Percentiles rank a stretch among this genome's conserved stretches.
Evolutionary conservation across 805 yeast species (phyloP).

Genomic region (Middelhovenomyces tepae): DNA sequence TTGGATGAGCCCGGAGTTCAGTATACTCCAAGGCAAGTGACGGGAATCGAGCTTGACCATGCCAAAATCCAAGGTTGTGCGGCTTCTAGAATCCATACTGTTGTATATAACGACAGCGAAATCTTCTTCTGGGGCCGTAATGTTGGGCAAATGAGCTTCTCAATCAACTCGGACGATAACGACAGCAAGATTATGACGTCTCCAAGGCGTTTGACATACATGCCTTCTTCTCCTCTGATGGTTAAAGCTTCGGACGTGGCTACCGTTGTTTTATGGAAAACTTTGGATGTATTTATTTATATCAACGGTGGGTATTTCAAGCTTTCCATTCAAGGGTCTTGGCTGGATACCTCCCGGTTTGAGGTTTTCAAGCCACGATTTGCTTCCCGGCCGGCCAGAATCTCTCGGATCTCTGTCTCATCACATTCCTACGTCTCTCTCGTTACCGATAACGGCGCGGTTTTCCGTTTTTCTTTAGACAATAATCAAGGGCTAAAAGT

Average conservation of each 20-base stretch:
- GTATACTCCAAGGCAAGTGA: slow-evolving; percentile 33
- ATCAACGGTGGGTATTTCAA: slow-evolving; percentile 49
- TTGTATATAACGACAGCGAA: slow-evolving; percentile 43
- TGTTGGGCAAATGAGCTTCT: slow-evolving; percentile 70
- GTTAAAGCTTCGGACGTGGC: slow-evolving; percentile 59
- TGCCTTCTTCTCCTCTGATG: slow-evolving; percentile 41
- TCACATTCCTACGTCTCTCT: slow-evolving; percentile 18
- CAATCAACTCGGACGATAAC: slow-evolving; percentile 25
- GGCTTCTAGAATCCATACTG: slow-evolving; percentile 63
- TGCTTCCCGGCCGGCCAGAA: slow-evolving; percentile 9
- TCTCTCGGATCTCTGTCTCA: slow-evolving; percentile 19
- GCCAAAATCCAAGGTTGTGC: slow-evolving; percentile 37
- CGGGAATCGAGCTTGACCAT: slow-evolving; percentile 30
- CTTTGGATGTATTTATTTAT: slow-evolving; percentile 56
- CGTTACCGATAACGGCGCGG: slow-evolving; percentile 16
- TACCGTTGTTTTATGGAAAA: slow-evolving; percentile 53
- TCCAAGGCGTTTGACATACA: slow-evolving; percentile 36
- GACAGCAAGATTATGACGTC: slow-evolving; percentile 24
- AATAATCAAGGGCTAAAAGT: slow-evolving; percentile 9
- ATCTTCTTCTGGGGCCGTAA: slow-evolving; percentile 70
- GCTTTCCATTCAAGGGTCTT: slow-evolving; percentile 17
- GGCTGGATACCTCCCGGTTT: slow-evolving; percentile 19
- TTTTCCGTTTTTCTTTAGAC: slow-evolving; percentile 18
- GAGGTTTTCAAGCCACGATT: slow-evolving; percentile 14
- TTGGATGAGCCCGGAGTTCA: slow-evolving; percentile 26